Conservation (phyloP, 2,329 filamentous ascomycete genomes). For the Myriosclerotinia curreyana region DNA sequence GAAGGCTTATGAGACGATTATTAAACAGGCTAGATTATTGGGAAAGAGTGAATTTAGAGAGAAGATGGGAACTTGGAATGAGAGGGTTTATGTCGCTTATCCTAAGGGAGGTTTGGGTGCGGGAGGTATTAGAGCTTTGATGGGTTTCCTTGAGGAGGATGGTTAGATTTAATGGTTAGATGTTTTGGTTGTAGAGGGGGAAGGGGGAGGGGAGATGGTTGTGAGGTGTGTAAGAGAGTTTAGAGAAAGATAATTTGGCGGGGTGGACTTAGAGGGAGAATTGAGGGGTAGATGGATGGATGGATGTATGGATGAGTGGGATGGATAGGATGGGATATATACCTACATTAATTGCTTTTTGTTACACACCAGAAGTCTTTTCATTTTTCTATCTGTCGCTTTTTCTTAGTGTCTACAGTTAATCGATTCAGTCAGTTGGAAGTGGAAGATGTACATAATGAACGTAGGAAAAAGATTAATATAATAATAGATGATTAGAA, state of each 20-base stretch:
- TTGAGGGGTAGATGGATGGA: not conserved
- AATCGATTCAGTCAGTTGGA: no score
- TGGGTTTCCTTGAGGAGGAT: constrained; percentile 84
- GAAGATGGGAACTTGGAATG: constrained; percentile 83
- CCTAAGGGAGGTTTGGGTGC: constrained; percentile 81
- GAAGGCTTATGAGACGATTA: constrained; percentile 77
- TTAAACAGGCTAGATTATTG: constrained; percentile 76
- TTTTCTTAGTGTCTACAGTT: no score
- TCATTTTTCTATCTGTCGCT: no score
- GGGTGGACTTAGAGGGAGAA: not conserved
- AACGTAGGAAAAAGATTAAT: no score
- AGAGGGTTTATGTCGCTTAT: constrained; percentile 87
- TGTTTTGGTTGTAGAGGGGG: not conserved
- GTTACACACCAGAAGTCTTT: no score
- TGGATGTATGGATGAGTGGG: not conserved
- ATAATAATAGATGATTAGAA: no score
- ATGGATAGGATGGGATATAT: constrained; percentile 11
- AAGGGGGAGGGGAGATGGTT: not conserved
- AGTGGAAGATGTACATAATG: no score
- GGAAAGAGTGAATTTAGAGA: constrained; percentile 86
- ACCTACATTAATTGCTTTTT: constrained; percentile 8
- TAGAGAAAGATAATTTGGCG: constrained; percentile 1
- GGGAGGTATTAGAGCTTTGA: constrained; percentile 76
- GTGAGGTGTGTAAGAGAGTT: no score
- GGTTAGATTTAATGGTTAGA: not conserved